Evolutionary conservation across 345 rosid genomes (phyloP), one percentile per base, ranked within the genome.

Genomic region (Combretum micranthum): DNA sequence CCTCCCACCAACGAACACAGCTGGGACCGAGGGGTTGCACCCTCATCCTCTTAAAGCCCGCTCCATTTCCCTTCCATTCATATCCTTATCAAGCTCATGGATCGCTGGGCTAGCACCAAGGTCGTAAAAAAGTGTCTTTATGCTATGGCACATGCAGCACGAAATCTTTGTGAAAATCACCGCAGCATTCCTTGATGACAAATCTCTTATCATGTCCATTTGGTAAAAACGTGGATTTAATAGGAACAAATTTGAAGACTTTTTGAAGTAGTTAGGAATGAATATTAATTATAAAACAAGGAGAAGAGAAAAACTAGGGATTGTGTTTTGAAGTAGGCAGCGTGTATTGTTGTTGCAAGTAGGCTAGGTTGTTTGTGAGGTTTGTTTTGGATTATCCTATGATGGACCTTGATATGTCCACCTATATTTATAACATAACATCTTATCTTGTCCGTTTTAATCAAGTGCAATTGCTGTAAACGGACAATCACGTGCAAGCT

Each of bases 101-200:
- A 93, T 83, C 4, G 86, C 92, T 11, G 99, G 99, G 80, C 97
- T 87, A 13, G 96, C 96, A 15, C 97, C 97, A 2, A 93, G 95
- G 44, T 89, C 97, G 46, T 89, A 87, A 69, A 93, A 87, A 44
- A 93, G 90, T 22, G 82, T 73, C 83, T 82, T 89, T 79, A 93
- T 85, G 84, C 97, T 89, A 49, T 89, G 90, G 72, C 97, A 85
- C 97, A 89, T 89, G 75, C 84, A 93, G 53, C 99, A 93, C 23
- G 99, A 80, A 65, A 97, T 93, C 83, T 83, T 93, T 52, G 96
- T 89, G 85, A 93, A 93, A 67, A 93, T 93, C 73, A 89, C 97
- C 2, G 95, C 95, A 13, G 99, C 99, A 69, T 84, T 93, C 73
- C 76, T 84, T 5, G 95, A 80, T 26, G 97, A 83, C 69, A 93